phyloP scores from a whole-genome alignment of 2,329 filamentous ascomycete genomes.

The Purpureocillium takamizusanense region DNA sequence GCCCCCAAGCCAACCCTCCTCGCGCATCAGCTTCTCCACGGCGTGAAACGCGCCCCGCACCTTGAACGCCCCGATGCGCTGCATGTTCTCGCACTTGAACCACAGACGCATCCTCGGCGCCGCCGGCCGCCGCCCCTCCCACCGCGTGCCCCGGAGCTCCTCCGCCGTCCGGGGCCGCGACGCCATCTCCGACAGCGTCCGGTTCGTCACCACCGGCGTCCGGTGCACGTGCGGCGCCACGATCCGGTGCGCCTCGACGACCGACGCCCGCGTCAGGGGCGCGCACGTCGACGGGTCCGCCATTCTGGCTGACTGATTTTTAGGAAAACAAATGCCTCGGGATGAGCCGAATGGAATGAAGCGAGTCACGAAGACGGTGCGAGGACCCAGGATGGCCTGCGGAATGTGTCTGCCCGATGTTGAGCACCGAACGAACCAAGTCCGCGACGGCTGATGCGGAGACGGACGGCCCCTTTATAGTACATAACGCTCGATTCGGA shows the following conservation, averaged over 20 bases:
- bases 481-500: no score
- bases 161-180: conserved; percentile 55
- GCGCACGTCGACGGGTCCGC: conserved; percentile 31
- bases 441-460: no score
- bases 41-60: conserved; percentile 86
- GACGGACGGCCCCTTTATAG: no score
- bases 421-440: no score
- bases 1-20: conserved; percentile 51
- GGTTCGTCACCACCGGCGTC: conserved; percentile 76
- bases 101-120: conserved; percentile 63
- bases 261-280: conserved; percentile 63
- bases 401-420: no score
- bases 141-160: conserved; percentile 46
- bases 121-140: conserved; percentile 47
- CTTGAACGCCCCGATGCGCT: conserved; percentile 89
- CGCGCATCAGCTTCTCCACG: conserved; percentile 55
- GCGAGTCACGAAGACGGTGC: no score
- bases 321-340: no score
- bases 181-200: conserved; percentile 64
- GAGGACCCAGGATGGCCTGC: no score
- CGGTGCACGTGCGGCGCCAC: conserved; percentile 70
- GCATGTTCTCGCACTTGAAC: conserved; percentile 95
- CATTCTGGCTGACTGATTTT: background rate
- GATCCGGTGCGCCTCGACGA: conserved; percentile 61
- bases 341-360: no score